These are phyloP conservation scores for Pseudocercospora fijiensis DNA, from an alignment of 2,329 filamentous ascomycete genomes.

Conservation along the genomic window DNA sequence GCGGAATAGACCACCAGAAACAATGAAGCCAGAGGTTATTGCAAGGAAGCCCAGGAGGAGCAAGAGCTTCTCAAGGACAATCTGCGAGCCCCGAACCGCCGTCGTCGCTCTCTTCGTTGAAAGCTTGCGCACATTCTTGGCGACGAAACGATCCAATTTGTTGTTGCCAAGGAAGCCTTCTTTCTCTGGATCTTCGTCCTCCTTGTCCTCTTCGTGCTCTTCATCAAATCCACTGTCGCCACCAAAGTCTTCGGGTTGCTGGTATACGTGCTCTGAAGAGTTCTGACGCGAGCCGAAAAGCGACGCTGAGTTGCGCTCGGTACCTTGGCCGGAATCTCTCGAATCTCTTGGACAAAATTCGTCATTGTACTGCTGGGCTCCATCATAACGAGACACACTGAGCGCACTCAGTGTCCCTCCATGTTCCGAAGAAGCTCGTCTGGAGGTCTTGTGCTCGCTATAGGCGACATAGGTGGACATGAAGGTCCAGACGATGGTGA, in stretches of 20 bases:
- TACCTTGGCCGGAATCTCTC: conserved; percentile 41
- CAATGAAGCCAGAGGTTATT: conserved; percentile 69
- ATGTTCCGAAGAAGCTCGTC: conserved; percentile 14
- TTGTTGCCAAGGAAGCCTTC: conserved; percentile 46
- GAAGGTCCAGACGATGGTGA: conserved; percentile 67
- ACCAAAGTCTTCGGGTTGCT: conserved; percentile 25
- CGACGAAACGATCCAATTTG: conserved; percentile 30
- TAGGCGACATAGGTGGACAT: conserved; percentile 66
- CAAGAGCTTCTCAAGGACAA: conserved; percentile 71
- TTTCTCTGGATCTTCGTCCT: conserved; percentile 40
- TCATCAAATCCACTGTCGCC: conserved; percentile 42
- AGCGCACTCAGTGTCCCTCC: conserved; percentile 13
- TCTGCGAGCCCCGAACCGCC: conserved; percentile 61
- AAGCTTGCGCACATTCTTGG: conserved; percentile 26
- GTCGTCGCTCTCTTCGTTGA: conserved; percentile 55
- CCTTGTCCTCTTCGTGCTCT: conserved; percentile 42
- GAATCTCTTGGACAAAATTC: conserved; percentile 39
- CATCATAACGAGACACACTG: conserved; percentile 36
- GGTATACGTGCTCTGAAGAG: conserved; percentile 33
- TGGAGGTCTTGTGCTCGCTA: conserved; percentile 20
- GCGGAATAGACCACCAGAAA: conserved; percentile 75
- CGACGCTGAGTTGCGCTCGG: conserved; percentile 30
- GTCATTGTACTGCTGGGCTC: conserved; percentile 27
- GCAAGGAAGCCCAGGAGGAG: conserved; percentile 74
- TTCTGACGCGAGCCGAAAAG: conserved; percentile 35